A percentile compares a stretch with the other conserved stretches of the same genome.
These are phyloP conservation scores for Vaccinium vitisidaea DNA, from an alignment of 148 eudicot species.

Conservation along the genomic window DNA sequence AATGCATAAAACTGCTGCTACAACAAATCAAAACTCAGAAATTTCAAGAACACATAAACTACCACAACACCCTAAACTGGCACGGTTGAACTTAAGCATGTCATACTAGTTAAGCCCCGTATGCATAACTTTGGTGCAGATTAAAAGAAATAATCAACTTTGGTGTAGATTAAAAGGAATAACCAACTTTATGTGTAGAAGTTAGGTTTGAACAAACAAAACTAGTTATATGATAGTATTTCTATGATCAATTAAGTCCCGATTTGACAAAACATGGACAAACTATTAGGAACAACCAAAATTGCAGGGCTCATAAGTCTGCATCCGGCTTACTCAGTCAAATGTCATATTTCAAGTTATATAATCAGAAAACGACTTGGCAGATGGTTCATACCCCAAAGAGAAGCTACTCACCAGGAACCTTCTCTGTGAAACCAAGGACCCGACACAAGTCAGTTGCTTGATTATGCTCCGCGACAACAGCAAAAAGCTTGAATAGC, in stretches of 20 bases:
- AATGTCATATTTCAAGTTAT: not conserved
- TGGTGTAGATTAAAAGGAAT: not conserved
- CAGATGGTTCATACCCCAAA: not conserved
- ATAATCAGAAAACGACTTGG: not conserved
- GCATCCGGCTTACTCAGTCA: not conserved
- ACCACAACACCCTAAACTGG: not conserved
- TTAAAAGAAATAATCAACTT: not conserved
- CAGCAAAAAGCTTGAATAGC: slow-evolving; percentile 22
- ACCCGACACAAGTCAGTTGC: slow-evolving; percentile 28
- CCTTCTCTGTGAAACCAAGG: slow-evolving; percentile 30
- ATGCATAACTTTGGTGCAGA: too few relatives aligned
- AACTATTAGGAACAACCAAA: slow-evolving; percentile 7
- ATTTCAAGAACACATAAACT: not conserved
- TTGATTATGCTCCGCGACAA: slow-evolving; percentile 12
- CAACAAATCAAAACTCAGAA: too few relatives aligned
- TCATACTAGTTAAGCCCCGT: not conserved
- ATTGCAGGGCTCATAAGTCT: not conserved
- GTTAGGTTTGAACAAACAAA: not conserved
- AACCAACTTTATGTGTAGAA: not conserved
- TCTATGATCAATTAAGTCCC: not conserved
- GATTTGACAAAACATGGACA: not conserved
- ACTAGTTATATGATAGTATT: not conserved
- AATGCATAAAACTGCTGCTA: not conserved
- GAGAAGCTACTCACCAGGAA: slow-evolving; percentile 28
- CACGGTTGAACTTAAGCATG: not conserved